phyloP scores from a whole-genome alignment of 495 filamentous ascomycete species.

The Neurospora sp. region DNA sequence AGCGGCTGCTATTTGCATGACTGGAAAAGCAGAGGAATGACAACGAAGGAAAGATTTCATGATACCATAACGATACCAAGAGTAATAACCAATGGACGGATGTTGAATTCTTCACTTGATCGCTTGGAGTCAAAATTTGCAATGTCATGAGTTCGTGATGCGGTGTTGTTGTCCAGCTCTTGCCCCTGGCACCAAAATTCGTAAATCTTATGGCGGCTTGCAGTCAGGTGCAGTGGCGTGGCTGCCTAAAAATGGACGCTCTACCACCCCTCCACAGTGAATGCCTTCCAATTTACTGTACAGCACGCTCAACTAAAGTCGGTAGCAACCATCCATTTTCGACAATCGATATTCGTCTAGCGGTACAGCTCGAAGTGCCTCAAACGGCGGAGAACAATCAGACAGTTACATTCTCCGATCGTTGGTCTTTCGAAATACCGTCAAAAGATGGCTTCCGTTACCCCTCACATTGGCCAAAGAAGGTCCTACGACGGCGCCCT shows the following conservation, averaged over 20 bases:
- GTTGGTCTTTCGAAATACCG: not conserved
- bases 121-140: not conserved
- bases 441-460: constrained; percentile 8
- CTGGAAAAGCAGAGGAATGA: not conserved
- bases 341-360: not conserved
- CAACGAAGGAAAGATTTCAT: not conserved
- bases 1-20: not conserved
- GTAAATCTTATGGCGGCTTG: not conserved
- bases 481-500: constrained; percentile 62
- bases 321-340: not conserved
- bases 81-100: not conserved
- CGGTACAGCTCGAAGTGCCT: not conserved
- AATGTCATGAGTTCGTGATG: not conserved
- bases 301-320: not conserved
- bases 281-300: not conserved
- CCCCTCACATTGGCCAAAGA: constrained; percentile 52
- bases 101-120: not conserved
- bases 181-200: not conserved
- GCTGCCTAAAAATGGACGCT: not conserved
- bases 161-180: not conserved
- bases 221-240: not conserved
- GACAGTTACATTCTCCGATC: too few relatives aligned
- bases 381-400: not conserved
- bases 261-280: not conserved
- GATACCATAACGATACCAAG: not conserved